Percentiles rank a stretch among this genome's conserved stretches.
Conservation (phyloP, 1,284 basidiomycete species). For the Cryptococcus maquisensis region DNA sequence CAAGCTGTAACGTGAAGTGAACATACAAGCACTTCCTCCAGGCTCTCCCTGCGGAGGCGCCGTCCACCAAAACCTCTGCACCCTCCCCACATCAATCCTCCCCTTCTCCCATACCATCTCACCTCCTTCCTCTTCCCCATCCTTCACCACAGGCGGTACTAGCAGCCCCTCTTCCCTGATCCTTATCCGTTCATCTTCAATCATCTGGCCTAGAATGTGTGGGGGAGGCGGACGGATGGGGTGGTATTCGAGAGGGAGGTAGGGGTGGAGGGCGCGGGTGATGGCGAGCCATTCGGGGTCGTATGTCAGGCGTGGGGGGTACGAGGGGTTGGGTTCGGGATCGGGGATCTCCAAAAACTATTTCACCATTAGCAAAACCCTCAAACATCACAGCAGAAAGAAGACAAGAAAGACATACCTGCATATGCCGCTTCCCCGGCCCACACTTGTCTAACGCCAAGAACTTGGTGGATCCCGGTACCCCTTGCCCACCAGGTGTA, state of each 20-base stretch:
- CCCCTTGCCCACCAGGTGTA: constrained; percentile 4
- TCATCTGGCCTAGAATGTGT: constrained; percentile 56
- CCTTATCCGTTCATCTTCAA: constrained; percentile 64
- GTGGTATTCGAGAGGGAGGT: constrained; percentile 58
- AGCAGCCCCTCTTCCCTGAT: constrained; percentile 51
- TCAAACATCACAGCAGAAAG: background rate
- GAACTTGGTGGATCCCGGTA: constrained; percentile 62
- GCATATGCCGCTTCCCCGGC: constrained; percentile 73
- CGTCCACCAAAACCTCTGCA: constrained; percentile 69
- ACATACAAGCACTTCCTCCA: constrained; percentile 42
- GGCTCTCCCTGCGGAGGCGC: constrained; percentile 59
- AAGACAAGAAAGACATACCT: constrained; percentile 54
- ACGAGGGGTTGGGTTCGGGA: constrained; percentile 21
- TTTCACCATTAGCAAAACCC: background rate
- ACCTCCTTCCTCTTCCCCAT: constrained; percentile 29
- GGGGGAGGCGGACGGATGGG: constrained; percentile 62
- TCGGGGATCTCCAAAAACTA: constrained; percentile 67
- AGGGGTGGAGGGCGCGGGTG: constrained; percentile 75
- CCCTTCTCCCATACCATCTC: constrained; percentile 33
- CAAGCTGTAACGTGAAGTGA: background rate
- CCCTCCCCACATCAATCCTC: constrained; percentile 53
- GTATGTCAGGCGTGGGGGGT: constrained; percentile 56
- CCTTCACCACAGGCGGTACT: constrained; percentile 27
- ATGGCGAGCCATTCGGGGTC: constrained; percentile 94
- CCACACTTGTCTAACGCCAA: constrained; percentile 92